These are phyloP conservation scores for Excoecaria cochinchinensis DNA, from an alignment of 345 rosid genomes.

Conservation along the genomic window DNA sequence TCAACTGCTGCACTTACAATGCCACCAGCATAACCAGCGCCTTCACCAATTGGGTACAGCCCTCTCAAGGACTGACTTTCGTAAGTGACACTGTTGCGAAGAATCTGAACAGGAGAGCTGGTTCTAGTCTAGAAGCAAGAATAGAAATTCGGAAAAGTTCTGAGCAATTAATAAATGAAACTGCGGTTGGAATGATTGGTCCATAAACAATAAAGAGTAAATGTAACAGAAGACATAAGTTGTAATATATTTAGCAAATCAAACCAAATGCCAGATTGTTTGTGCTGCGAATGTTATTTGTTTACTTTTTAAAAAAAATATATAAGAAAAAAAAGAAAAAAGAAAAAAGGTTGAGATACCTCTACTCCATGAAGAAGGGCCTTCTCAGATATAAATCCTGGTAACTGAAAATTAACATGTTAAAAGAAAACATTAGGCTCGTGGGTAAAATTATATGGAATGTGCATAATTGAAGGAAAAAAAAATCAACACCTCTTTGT, in stretches of 20 bases:
- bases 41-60: constrained; percentile 93
- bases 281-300: neutral
- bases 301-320: no score
- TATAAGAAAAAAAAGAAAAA: neutral
- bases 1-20: constrained; percentile 98
- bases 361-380: constrained; percentile 97
- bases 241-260: neutral
- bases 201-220: neutral
- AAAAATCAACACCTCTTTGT: constrained; percentile 58
- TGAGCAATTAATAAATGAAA: neutral
- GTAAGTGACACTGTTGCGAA: constrained; percentile 59
- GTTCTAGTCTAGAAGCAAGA: constrained; percentile 69
- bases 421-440: constrained; percentile 12
- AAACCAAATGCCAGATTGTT: constrained; percentile 1
- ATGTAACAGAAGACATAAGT: neutral
- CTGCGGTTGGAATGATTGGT: neutral
- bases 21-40: constrained; percentile 99
- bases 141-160: constrained; percentile 1
- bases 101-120: constrained; percentile 83
- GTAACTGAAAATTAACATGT: constrained; percentile 54
- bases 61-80: constrained; percentile 78
- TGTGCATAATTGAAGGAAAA: neutral
- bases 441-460: neutral
- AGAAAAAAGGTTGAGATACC: constrained; percentile 39
- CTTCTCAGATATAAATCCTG: constrained; percentile 79